Percentiles rank a stretch among this genome's conserved stretches.
phyloP scores from a whole-genome alignment of 331 rosid genomes.

The Rhamnella rubrinervis region DNA sequence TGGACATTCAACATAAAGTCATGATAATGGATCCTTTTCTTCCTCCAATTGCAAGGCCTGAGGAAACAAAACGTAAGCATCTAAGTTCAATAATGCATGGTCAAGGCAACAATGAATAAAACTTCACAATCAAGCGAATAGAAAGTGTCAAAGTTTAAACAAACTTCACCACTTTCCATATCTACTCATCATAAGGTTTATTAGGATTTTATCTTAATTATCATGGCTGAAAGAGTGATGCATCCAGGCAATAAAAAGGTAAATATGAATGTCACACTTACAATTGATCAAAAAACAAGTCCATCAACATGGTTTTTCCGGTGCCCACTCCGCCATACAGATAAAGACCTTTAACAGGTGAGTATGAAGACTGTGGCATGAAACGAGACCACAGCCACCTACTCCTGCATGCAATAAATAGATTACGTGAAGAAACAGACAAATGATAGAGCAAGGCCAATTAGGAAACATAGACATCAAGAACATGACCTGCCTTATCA shows the following conservation, averaged over 20 bases:
- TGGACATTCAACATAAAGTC: slow-evolving; percentile 95
- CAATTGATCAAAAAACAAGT: slow-evolving; percentile 87
- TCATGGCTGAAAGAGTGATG: neutral
- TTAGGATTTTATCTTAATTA: slow-evolving; percentile 18
- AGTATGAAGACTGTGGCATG: slow-evolving; percentile 66
- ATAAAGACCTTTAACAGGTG: slow-evolving; percentile 94
- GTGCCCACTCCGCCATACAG: slow-evolving; percentile 98
- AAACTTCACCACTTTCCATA: slow-evolving; percentile 16
- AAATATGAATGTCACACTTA: slow-evolving; percentile 39
- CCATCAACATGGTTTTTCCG: slow-evolving; percentile 99
- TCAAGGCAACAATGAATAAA: slow-evolving; percentile 3
- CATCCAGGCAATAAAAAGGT: slow-evolving; percentile 6
- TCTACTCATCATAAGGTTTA: neutral
- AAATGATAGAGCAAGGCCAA: neutral
- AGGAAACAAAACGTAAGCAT: slow-evolving; percentile 12
- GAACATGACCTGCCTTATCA: slow-evolving; percentile 21
- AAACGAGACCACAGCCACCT: slow-evolving; percentile 98
- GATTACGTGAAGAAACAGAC: neutral
- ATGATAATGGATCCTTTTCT: slow-evolving; percentile 93
- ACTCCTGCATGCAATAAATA: slow-evolving; percentile 46
- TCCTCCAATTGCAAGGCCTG: slow-evolving; percentile 87
- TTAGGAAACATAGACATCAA: slow-evolving; percentile 16
- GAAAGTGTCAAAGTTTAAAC: slow-evolving; percentile 22
- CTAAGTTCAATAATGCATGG: neutral
- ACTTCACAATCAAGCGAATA: slow-evolving; percentile 25